Conservation (phyloP, 2,329 filamentous ascomycete genomes). For the Bipolaris victoriae region DNA sequence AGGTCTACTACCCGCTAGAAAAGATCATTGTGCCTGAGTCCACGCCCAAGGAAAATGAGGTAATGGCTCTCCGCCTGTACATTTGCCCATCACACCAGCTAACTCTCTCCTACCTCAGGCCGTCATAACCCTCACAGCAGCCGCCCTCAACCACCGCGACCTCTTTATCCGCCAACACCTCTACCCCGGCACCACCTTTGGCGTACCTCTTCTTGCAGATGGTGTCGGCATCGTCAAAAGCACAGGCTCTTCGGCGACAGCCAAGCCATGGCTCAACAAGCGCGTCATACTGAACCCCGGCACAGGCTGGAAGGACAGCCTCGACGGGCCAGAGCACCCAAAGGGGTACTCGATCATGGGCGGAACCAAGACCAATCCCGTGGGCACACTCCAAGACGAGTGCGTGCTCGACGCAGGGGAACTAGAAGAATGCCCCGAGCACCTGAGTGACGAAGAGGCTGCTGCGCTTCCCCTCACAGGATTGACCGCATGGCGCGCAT, state of each 20-base stretch:
- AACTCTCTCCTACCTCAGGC: slow-evolving; percentile 62
- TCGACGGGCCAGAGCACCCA: slow-evolving; percentile 73
- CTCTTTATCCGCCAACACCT: slow-evolving; percentile 91
- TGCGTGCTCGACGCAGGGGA: slow-evolving; percentile 72
- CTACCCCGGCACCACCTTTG: slow-evolving; percentile 85
- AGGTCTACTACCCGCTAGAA: slow-evolving; percentile 78
- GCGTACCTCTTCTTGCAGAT: slow-evolving; percentile 79
- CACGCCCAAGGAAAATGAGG: slow-evolving; percentile 41
- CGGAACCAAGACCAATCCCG: slow-evolving; percentile 66
- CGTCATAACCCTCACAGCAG: slow-evolving; percentile 76
- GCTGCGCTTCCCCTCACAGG: slow-evolving; percentile 86
- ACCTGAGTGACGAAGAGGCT: slow-evolving; percentile 75
- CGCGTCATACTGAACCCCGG: slow-evolving; percentile 80
- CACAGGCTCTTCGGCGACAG: slow-evolving; percentile 62
- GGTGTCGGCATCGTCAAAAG: slow-evolving; percentile 76
- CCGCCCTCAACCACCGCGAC: slow-evolving; percentile 92
- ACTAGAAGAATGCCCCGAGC: slow-evolving; percentile 75
- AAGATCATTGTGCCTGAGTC: slow-evolving; percentile 39
- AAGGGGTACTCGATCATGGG: slow-evolving; percentile 69
- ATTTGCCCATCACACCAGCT: slow-evolving; percentile 2
- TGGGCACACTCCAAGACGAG: slow-evolving; percentile 78
- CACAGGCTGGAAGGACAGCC: slow-evolving; percentile 74
- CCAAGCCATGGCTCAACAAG: slow-evolving; percentile 65
- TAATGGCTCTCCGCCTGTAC: slow-evolving; percentile 6
- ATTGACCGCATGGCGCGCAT: slow-evolving; percentile 84